Evolutionary conservation across 1,284 basidiomycete genomes (phyloP), one percentile per base, ranked within the genome.

Genomic region (Peniophora sp.): DNA sequence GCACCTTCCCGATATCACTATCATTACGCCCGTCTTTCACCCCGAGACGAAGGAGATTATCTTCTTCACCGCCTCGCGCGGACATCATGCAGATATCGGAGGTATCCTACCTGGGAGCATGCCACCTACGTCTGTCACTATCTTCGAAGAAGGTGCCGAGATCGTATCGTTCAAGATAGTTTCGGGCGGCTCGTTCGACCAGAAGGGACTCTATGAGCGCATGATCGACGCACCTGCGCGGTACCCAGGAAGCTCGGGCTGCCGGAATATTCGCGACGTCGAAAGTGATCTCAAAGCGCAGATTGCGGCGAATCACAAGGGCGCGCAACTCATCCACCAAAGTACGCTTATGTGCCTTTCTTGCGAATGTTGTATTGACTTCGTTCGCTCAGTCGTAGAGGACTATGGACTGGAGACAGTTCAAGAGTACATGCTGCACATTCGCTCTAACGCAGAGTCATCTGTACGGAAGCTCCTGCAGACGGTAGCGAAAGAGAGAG

Each of bases 261-360:
- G 89, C 61, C 73, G 91, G 57, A 89, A 90, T 60, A 82, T 96
- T 52, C 72, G 85, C 49, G 93, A 97, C 62, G 87, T 96, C 14
- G 90, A 95, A 71, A 89, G 89, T 58, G 95, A 97, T 65, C 65
- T 97, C 53, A 93, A 95, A 65, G 94, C 95, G 81, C 94, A 97
- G 85, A 89, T 98, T 53, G 92, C 94, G 0, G 95, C 96, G 16
- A 97, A 97, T 65, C 83, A 96, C 67, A 97, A 97, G 71, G 95
- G 93, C 14, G 83, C 89, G 23, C 85, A 89, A 57, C 74, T 94
- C 8, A 81, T 94, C 52, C 83, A 83, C 61, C 79, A 83, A 43
- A 80, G 86, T 89, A 54, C 46, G 67, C 53, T 27, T 45, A 24
- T 27, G 14, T 3, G 39, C 20, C 19, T 23, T 2, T 43, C 47